A percentile compares a stretch with the other conserved stretches of the same genome.
These are phyloP conservation scores for Anthracocystis panici-leucophaei DNA, from an alignment of 1,284 basidiomycete genomes.

Conservation along the genomic window DNA sequence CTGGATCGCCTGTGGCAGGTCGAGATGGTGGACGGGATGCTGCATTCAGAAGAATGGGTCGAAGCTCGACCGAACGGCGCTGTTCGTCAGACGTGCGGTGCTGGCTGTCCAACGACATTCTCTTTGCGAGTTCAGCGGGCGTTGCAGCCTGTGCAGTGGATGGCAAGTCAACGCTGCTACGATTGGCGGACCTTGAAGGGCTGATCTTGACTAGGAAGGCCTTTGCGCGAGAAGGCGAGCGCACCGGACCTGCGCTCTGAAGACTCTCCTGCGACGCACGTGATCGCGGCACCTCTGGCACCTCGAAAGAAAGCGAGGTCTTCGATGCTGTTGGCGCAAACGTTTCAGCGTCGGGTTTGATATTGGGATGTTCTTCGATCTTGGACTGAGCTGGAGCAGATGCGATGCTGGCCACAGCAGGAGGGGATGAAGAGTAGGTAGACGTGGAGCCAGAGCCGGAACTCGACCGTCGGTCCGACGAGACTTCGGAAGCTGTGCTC, in stretches of 20 bases:
- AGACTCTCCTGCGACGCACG: slow-evolving; percentile 20
- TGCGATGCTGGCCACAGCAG: slow-evolving; percentile 22
- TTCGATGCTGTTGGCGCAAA: slow-evolving; percentile 7
- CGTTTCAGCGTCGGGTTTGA: slow-evolving; percentile 6
- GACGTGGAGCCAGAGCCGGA: no score
- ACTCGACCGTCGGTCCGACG: slow-evolving; percentile 22
- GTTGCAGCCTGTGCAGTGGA: neutral
- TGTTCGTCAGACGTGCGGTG: slow-evolving; percentile 30
- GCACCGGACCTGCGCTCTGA: slow-evolving; percentile 7
- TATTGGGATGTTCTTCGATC: slow-evolving; percentile 28
- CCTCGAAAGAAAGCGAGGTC: slow-evolving; percentile 34
- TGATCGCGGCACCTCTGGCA: slow-evolving; percentile 18
- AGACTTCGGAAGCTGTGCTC: slow-evolving; percentile 42
- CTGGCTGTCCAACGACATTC: slow-evolving; percentile 20
- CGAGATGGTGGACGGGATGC: slow-evolving; percentile 17
- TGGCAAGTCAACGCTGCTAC: slow-evolving; percentile 33
- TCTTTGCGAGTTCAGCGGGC: slow-evolving; percentile 7
- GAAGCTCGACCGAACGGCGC: slow-evolving; percentile 38
- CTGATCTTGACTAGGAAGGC: slow-evolving; percentile 42
- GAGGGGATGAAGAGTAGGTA: slow-evolving; percentile 22
- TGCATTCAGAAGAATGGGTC: slow-evolving; percentile 42
- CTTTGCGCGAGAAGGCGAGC: slow-evolving; percentile 29
- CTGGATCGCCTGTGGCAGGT: neutral
- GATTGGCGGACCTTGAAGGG: slow-evolving; percentile 19
- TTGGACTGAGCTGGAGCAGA: slow-evolving; percentile 26